Evolutionary conservation across 192 early-diverging fungal genomes (phyloP), one percentile per base, ranked within the genome.

Genomic region (Linnemannia elongata): DNA sequence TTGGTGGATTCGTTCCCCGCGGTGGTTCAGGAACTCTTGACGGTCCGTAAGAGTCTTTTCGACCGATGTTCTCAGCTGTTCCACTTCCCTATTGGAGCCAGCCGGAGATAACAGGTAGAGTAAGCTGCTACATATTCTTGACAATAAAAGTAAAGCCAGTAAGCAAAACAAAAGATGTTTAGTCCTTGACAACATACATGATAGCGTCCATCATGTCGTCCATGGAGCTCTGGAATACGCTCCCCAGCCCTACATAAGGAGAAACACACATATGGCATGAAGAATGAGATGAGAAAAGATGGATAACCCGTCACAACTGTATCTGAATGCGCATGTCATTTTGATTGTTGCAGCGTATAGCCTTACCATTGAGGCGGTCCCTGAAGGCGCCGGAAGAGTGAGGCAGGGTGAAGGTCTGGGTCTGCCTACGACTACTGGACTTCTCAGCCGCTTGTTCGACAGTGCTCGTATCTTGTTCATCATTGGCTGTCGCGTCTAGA

Each of bases 121-220:
- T 49, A 20, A 49, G 47, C 5, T 49, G 2, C 17, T 49, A 20
- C 18, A 17, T 49, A 18, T 49, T 49, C 47, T 49, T 49, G 47
- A 49, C 3, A 0, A 1, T 0, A 22, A n/a, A n/a, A 10, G 36
- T 6, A 39, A 30, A 69, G 66, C 4, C 12, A 44, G 36, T 24
- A 52, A 47, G 15, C 39, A 52, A 73, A 10, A 49, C 35, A 47
- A 30, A 42, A 33, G 13, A 74, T 30, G 20, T 24, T 17, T 17
- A 49, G 38, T 3, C 17, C 47, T 49, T 49, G 9, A 27, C 1
- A 76, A 54, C 75, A 13, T 72, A 82, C 81, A 63, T 49, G 22
- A 82, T 49, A 7, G 81, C 75, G 20, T 77, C 75, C 17, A 77
- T 30, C 74, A 82, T 77, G 15, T 69, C 70, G 39, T 73, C 57